Base-by-base conservation (phyloP, 495 filamentous ascomycete species). In the Xylaria castorea region DNA sequence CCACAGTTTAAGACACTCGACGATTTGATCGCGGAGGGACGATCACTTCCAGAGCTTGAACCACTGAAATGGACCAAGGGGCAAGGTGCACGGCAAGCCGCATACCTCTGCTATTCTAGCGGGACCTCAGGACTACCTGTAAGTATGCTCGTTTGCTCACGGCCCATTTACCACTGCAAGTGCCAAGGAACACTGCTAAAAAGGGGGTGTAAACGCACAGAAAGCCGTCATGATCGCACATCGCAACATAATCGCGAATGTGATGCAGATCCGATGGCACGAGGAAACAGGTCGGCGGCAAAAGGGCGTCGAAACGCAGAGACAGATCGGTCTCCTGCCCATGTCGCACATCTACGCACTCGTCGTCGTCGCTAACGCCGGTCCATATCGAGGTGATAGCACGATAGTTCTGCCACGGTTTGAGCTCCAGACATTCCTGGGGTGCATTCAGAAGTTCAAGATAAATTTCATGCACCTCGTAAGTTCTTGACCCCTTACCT, bases 221-320 rank as follows among this genome's bases (percentile, higher is more conserved):
- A 97, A 97, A 94, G 94, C 93, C 34, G 94, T 97, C 48, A 97
- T 94, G 94, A 94, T 97, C 73, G 91, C 93, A 18, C 94, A 97
- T 81, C 82, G 85, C 20, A 97, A 97, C 77, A 92, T 97, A 22
- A 97, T 97, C 64, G 89, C 93, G 38, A 97, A 97, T 75, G 87
- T 89, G 1, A 77, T 96, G 75, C 92, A 94, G 75, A 85, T 90
- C 69, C 71, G 77, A 22, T 79, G 84, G 16, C 90, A 83, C 71
- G 92, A 95, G 40, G 77, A 81, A n/a, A 74, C 81, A 1, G 72
- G 76, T 5, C 73, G 81, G 50, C 81, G 76, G 44, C 75, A 85
- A 38, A 73, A 77, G 1, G 82, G 83, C 12, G 70, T 82, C 58
- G 81, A 82, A 42, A 90, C 88, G 0, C 92, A 95, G 61, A 88